Percentiles rank a stretch among this genome's conserved stretches.
Evolutionary conservation across 805 yeast genomes (phyloP).

Genomic region (Yamadazyma takamatsuzukensis): DNA sequence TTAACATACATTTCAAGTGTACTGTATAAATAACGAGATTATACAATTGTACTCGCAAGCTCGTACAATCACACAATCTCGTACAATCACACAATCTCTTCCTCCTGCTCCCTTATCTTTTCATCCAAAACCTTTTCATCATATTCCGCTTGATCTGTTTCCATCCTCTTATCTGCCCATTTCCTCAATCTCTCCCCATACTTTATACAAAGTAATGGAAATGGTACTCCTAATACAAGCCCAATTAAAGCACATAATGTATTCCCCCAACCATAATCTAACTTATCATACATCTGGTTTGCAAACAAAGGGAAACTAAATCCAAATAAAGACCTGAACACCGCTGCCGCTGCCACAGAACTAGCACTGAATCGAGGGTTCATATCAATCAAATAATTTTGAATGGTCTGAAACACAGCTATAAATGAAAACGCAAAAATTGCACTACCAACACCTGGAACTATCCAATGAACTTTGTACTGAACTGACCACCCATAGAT

Average conservation of each 20-base stretch:
- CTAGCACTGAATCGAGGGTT: conserved; percentile 66
- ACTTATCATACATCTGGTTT: conserved; percentile 46
- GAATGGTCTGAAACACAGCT: conserved; percentile 35
- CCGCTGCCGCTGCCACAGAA: conserved; percentile 66
- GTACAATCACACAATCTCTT: no score
- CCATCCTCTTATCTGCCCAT: conserved; percentile 49
- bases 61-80: no score
- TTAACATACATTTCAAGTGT: no score
- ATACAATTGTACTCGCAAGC: no score
- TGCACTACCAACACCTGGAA: conserved; percentile 34
- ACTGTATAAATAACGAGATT: no score
- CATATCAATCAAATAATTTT: conserved; percentile 49
- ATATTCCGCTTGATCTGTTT: conserved; percentile 35
- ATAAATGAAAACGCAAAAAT: conserved; percentile 35
- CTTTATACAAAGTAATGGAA: conserved; percentile 32
- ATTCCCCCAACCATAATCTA: conserved; percentile 73
- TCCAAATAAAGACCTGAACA: conserved; percentile 64
- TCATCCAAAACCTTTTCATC: conserved; percentile 10
- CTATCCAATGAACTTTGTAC: conserved; percentile 33
- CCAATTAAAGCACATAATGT: conserved; percentile 59
- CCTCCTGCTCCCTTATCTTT: no score
- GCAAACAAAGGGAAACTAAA: conserved; percentile 69
- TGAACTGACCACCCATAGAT: conserved; percentile 42
- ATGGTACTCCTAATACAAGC: conserved; percentile 45
- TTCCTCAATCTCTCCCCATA: conserved; percentile 34